Conservation (phyloP, 192 early-diverging fungal genomes). For the Lobulomyces angularis region DNA sequence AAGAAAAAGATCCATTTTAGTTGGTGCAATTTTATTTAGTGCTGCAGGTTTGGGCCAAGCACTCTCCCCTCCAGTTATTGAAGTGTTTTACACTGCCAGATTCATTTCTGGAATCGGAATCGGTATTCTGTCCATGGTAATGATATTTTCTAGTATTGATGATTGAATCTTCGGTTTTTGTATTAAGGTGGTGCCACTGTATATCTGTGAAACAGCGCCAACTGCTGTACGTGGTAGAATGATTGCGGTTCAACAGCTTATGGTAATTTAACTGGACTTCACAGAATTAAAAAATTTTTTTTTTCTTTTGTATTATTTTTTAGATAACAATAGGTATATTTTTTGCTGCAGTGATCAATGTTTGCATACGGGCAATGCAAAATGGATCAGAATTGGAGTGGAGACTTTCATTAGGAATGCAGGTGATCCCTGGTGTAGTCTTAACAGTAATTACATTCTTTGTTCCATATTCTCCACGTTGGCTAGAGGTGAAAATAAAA, state of each 20-base stretch:
- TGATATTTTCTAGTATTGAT: too few species aligned
- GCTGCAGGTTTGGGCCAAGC: conserved; percentile 3
- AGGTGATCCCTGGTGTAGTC: conserved; percentile 6
- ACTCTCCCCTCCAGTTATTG: not conserved
- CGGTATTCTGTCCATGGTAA: not conserved
- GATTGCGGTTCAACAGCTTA: conserved; percentile 2
- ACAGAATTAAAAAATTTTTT: not conserved
- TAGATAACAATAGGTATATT: conserved; percentile 11
- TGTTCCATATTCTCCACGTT: conserved; percentile 3
- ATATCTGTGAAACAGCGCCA: conserved; percentile 6
- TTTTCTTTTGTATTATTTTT: conserved; percentile 8
- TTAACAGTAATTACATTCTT: conserved; percentile 4
- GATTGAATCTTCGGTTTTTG: too few species aligned
- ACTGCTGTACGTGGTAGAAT: not conserved
- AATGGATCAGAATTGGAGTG: conserved; percentile 3
- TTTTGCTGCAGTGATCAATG: conserved; percentile 6
- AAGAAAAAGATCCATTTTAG: conserved; percentile 4
- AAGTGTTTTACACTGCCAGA: not conserved
- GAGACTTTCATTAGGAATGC: conserved; percentile 4
- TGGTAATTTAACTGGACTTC: not conserved
- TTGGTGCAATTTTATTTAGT: conserved; percentile 3
- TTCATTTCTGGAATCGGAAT: conserved; percentile 4
- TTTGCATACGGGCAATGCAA: not conserved
- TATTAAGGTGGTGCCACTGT: conserved; percentile 8
- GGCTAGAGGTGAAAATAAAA: too few species aligned